phyloP scores from a whole-genome alignment of 164 flowering plant species.

The Litsea cubeba region DNA sequence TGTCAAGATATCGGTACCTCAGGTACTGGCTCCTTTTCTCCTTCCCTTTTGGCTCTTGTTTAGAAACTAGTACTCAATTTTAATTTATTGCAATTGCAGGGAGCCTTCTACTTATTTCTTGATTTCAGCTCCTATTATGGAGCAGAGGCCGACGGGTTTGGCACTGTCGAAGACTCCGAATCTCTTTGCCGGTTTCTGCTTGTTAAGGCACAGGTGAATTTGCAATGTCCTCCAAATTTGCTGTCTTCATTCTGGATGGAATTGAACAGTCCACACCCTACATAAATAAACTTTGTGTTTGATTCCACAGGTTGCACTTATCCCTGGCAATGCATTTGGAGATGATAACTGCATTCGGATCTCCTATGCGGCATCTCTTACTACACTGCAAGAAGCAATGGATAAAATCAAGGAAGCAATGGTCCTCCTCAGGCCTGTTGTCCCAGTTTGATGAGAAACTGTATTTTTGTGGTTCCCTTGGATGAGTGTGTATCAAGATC shows the following conservation, averaged over 20 bases:
- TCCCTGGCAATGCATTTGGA: constrained; percentile 96
- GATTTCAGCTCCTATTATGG: constrained; percentile 90
- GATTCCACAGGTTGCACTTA: constrained; percentile 74
- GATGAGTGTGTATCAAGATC: too few relatives aligned
- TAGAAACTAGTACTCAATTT: background rate
- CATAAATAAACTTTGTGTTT: background rate
- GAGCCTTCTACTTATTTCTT: constrained; percentile 89
- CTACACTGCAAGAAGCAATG: constrained; percentile 67
- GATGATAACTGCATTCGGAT: constrained; percentile 89
- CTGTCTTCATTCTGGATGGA: background rate
- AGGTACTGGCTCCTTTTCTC: constrained; percentile 35
- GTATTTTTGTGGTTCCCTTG: background rate
- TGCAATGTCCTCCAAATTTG: background rate
- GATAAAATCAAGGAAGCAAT: constrained; percentile 71
- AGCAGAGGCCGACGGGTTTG: constrained; percentile 72
- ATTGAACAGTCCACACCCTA: background rate
- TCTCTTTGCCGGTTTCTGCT: constrained; percentile 80
- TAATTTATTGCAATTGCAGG: constrained; percentile 43
- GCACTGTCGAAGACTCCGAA: constrained; percentile 64
- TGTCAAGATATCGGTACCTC: constrained; percentile 81
- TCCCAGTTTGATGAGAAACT: constrained; percentile 28
- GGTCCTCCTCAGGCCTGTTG: constrained; percentile 39
- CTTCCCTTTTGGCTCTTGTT: background rate
- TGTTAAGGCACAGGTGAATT: constrained; percentile 75
- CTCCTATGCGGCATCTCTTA: constrained; percentile 83